Base-by-base conservation (phyloP, 1,284 basidiomycete species). In the Moesziomyces aphidis region DNA sequence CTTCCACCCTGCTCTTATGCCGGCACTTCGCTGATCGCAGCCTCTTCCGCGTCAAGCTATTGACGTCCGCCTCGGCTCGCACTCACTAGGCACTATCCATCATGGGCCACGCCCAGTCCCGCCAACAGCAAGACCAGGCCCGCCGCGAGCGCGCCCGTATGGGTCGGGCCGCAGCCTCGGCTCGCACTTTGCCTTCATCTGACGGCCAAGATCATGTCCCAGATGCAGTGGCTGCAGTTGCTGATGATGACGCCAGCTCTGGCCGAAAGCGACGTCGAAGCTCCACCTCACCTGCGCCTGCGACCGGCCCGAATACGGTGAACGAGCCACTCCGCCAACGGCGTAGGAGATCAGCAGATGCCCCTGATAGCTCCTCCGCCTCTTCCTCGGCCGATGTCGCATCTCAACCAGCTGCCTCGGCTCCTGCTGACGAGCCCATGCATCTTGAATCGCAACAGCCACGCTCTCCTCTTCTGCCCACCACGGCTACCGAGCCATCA, bases 81-180 rank as follows among this genome's bases (percentile, higher is more conserved):
- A 23, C 24, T 36, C n/a, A 28, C 26, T 28, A 28, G 26, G 26
- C 26, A 10, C 28, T 17, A 11, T 22, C 8, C 50, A 59, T 17
- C 21, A 72, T 73, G 70, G 70, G 70, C 9, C 50, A 73, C 42
- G 31, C 63, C 7, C 69, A 72, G 47, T 72, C 69, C 36, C 63
- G 63, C 17, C 57, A 48, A 5, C 54, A 70, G 36, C 57, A 28
- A 4, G 54, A 57, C 15, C 13, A 17, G 44, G 54, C 44, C 34
- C 55, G 51, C 28, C 51, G 42, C 15, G 51, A 46, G 59, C 44
- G 13, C 22, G 17, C 8, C 17, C 47, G 15, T 28, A 48, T 24
- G n/a, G 26, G 15, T 19, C 39, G 39, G 3, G 39, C 39, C 3
- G 39, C 46, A 15, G 22, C 46, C 11, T 24, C 46, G 46, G 24